Evolutionary conservation across 2,329 filamentous ascomycete species (phyloP).

Genomic region (Venturia aucupariae): DNA sequence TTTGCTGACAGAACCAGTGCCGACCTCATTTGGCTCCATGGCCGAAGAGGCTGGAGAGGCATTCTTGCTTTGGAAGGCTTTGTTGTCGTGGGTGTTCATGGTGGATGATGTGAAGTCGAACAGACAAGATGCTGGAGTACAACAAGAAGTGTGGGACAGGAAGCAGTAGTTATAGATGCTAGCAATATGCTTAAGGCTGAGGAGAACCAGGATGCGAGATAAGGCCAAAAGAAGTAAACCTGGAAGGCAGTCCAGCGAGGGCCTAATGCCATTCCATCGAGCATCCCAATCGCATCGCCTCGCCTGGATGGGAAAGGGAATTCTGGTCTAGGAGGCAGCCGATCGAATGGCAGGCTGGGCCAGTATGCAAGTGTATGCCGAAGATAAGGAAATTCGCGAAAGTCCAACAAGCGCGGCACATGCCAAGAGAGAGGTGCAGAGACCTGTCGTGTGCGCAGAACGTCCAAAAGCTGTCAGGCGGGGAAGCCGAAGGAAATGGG

Average conservation of each 20-base stretch:
- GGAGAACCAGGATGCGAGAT: not conserved
- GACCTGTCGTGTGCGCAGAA: constrained; percentile 8
- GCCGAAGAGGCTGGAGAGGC: constrained; percentile 20
- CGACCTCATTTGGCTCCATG: constrained; percentile 19
- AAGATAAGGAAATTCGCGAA: constrained; percentile 12
- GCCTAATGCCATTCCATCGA: not conserved
- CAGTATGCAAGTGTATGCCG: not conserved
- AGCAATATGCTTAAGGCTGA: constrained; percentile 4
- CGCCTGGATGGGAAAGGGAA: not conserved
- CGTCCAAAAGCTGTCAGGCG: not conserved
- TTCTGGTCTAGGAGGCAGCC: not conserved
- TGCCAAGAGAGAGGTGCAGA: not conserved
- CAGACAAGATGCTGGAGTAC: not conserved
- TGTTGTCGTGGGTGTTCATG: constrained; percentile 17
- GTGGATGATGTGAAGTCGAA: constrained; percentile 6
- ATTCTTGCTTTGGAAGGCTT: constrained; percentile 19
- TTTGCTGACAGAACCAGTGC: constrained; percentile 18
- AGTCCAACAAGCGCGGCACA: not conserved
- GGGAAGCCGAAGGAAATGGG: not conserved
- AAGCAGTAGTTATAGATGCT: not conserved
- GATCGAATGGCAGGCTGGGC: constrained; percentile 4
- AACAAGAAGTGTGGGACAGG: not conserved
- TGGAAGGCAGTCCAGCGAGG: not conserved
- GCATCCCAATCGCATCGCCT: not conserved
- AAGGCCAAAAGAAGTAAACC: constrained; percentile 12